Evolutionary conservation across 2,329 filamentous ascomycete species (phyloP).

Genomic region (Drechslerella stenobrocha): DNA sequence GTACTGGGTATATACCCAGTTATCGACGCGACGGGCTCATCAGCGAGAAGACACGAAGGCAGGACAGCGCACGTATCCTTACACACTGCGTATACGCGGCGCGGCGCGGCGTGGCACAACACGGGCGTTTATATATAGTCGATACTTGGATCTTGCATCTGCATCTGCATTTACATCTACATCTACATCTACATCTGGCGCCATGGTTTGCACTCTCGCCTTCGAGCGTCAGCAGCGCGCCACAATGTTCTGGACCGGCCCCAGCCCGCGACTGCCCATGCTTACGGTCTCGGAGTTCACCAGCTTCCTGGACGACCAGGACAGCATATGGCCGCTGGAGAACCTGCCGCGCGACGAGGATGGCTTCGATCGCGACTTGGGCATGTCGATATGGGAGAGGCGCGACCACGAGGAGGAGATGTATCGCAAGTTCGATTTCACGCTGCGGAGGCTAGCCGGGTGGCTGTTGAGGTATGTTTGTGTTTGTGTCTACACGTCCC

Average conservation of each 20-base stretch:
- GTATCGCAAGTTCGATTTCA: conserved; percentile 33
- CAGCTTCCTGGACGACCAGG: conserved; percentile 29
- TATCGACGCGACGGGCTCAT: too few species aligned
- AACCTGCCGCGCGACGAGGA: conserved; percentile 26
- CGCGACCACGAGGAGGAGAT: conserved; percentile 16
- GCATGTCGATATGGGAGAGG: conserved; percentile 16
- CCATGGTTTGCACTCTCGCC: conserved; percentile 28
- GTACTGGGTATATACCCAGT: too few species aligned
- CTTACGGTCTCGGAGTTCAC: conserved; percentile 22
- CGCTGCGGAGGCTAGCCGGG: conserved; percentile 29
- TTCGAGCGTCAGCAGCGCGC: conserved; percentile 36
- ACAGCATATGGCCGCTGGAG: conserved; percentile 27
- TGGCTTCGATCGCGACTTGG: conserved; percentile 17
- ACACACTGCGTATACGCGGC: too few species aligned
- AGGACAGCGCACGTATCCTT: too few species aligned
- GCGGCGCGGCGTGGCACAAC: too few species aligned
- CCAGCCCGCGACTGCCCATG: conserved; percentile 16
- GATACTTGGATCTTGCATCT: too few species aligned
- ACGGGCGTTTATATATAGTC: too few species aligned
- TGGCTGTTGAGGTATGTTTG: conserved; percentile 39
- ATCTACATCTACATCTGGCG: too few species aligned
- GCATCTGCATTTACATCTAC: too few species aligned
- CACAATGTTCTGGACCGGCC: conserved; percentile 18
- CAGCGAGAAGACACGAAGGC: too few species aligned
- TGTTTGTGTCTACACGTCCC: too few species aligned